Conservation (phyloP, 2,329 filamentous ascomycete species). For the Immersiporthe knoxdaviesiana region DNA sequence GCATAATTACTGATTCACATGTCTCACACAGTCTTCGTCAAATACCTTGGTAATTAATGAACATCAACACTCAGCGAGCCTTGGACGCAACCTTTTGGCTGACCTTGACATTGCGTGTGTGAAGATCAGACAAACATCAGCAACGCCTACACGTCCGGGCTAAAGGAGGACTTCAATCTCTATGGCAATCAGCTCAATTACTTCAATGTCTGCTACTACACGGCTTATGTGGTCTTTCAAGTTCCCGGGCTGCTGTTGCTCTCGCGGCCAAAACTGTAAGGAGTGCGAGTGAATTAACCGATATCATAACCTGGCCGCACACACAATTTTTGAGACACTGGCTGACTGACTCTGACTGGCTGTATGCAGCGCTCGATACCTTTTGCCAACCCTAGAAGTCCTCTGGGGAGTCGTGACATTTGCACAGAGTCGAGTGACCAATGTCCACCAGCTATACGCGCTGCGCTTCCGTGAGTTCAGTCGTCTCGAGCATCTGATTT, state of each 20-base stretch:
- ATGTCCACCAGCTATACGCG: conserved; percentile 38
- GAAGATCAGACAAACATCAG: conserved; percentile 41
- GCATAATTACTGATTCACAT: background rate
- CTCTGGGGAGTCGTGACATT: conserved; percentile 41
- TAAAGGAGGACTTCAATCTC: conserved; percentile 44
- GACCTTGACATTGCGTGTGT: background rate
- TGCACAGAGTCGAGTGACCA: conserved; percentile 36
- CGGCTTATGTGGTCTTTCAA: conserved; percentile 43
- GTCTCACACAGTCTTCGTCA: conserved; percentile 37
- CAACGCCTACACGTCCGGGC: conserved; percentile 44
- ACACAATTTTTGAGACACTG: background rate
- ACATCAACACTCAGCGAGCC: background rate
- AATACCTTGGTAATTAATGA: conserved; percentile 39
- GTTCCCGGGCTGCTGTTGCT: conserved; percentile 39
- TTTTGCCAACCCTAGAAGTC: conserved; percentile 38
- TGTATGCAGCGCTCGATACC: conserved; percentile 35
- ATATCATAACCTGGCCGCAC: background rate
- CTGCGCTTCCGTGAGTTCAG: conserved; percentile 32
- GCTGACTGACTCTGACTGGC: background rate
- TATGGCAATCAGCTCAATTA: conserved; percentile 46
- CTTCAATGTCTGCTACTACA: conserved; percentile 47
- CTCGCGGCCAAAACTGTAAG: conserved; percentile 37
- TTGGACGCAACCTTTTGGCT: background rate
- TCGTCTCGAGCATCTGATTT: too few species aligned
- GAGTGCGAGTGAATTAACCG: conserved; percentile 24